These are phyloP conservation scores for Sugiyamaella japonica DNA, from an alignment of 1,139 yeast genomes.

Conservation along the genomic window DNA sequence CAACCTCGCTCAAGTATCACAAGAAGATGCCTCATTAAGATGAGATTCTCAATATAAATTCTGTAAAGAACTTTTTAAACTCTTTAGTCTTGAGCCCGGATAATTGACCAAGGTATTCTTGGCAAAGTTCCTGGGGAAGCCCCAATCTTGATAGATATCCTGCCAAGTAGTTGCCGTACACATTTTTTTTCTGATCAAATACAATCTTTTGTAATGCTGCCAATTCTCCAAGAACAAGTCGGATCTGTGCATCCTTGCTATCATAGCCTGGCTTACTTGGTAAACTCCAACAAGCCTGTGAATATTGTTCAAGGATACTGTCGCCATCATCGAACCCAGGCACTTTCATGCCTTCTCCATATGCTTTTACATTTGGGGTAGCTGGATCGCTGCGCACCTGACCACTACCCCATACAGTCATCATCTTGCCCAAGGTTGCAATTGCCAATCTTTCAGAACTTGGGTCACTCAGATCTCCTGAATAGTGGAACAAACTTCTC, in stretches of 20 bases:
- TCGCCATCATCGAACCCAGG: constrained; percentile 62
- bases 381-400: constrained; percentile 52
- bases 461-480: constrained; percentile 55
- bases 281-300: constrained; percentile 72
- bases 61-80: constrained; percentile 35
- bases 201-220: constrained; percentile 68
- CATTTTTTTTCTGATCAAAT: constrained; percentile 42
- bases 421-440: constrained; percentile 65
- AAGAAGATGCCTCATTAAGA: too few relatives aligned
- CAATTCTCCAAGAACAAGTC: constrained; percentile 73
- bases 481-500: constrained; percentile 63
- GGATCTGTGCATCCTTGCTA: constrained; percentile 74
- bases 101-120: constrained; percentile 34
- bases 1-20: too few relatives aligned
- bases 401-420: constrained; percentile 69
- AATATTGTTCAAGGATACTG: constrained; percentile 65
- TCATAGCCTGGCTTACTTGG: constrained; percentile 73
- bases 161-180: constrained; percentile 34
- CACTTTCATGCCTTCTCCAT: constrained; percentile 56
- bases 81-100: constrained; percentile 32
- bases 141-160: constrained; percentile 37
- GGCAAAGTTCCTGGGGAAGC: constrained; percentile 33
- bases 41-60: constrained; percentile 18
- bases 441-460: constrained; percentile 68
- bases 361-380: constrained; percentile 42